A percentile compares a stretch with the other conserved stretches of the same genome.
Evolutionary conservation across 345 rosid species (phyloP).

Genomic region (Camelina laxa): DNA sequence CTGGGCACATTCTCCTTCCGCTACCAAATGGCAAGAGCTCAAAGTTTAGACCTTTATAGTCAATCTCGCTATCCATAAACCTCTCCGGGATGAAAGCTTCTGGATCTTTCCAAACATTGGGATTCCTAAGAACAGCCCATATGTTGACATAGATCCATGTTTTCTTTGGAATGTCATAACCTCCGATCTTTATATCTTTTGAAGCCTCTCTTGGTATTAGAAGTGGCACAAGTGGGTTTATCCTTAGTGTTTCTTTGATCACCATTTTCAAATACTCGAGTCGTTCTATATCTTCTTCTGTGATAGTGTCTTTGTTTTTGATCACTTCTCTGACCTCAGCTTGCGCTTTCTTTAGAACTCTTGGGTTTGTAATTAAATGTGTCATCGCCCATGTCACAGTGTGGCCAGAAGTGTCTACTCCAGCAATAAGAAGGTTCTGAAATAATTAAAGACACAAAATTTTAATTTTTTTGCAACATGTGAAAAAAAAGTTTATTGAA

Average conservation of each 20-base stretch:
- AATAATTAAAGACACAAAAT: no score
- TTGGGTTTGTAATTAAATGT: no score
- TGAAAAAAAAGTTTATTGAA: no score
- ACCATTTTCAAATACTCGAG: slow-evolving; percentile 40
- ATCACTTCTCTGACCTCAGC: no score
- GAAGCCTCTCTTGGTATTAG: slow-evolving; percentile 40
- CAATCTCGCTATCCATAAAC: slow-evolving; percentile 40
- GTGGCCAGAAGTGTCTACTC: no score
- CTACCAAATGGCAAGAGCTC: slow-evolving; percentile 64
- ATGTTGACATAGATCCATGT: slow-evolving; percentile 40
- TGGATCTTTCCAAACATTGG: slow-evolving; percentile 43
- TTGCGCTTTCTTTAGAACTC: no score
- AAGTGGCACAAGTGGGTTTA: slow-evolving; percentile 29
- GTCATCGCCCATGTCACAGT: no score
- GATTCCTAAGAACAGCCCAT: slow-evolving; percentile 32
- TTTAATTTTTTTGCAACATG: no score
- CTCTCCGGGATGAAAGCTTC: slow-evolving; percentile 36
- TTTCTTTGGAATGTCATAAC: slow-evolving; percentile 34
- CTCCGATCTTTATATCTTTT: slow-evolving; percentile 27
- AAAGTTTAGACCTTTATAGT: slow-evolving; percentile 57
- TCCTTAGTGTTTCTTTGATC: slow-evolving; percentile 37
- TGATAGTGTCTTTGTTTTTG: no score
- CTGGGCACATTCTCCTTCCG: slow-evolving; percentile 71
- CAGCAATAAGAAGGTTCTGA: no score
- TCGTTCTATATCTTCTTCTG: no score